Conservation (phyloP, 225 moss, liverwort and hornwort species). For the Asterella californica region DNA sequence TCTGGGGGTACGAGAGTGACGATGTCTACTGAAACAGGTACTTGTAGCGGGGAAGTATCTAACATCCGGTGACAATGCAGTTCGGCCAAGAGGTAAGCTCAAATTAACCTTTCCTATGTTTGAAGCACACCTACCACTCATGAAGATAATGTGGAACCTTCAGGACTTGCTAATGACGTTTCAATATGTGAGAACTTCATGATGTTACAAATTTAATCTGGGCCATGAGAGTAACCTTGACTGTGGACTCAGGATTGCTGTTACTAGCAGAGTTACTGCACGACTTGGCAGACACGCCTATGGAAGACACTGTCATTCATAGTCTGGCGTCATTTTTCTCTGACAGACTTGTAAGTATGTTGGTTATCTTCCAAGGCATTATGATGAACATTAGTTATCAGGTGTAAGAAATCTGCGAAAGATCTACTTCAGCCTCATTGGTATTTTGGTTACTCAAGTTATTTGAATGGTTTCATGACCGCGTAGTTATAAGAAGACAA, state of each 20-base stretch:
- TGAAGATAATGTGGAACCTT: neutral
- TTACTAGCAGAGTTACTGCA: slow-evolving; percentile 65
- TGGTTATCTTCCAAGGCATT: neutral
- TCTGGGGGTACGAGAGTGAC: neutral
- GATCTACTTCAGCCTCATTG: too few species aligned
- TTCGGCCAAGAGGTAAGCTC: slow-evolving; percentile 64
- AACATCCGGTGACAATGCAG: slow-evolving; percentile 64
- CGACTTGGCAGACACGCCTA: slow-evolving; percentile 40
- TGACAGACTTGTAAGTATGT: slow-evolving; percentile 64
- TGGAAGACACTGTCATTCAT: slow-evolving; percentile 52
- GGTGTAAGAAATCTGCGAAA: neutral
- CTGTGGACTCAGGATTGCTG: slow-evolving; percentile 49
- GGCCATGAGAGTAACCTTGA: neutral
- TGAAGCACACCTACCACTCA: neutral
- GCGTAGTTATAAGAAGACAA: neutral
- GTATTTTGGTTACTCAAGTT: neutral
- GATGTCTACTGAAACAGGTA: slow-evolving; percentile 36
- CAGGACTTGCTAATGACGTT: neutral
- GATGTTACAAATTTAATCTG: neutral
- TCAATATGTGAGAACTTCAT: neutral
- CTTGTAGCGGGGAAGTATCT: slow-evolving; percentile 57
- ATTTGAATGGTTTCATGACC: neutral
- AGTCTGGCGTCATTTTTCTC: slow-evolving; percentile 60
- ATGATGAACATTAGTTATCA: neutral
- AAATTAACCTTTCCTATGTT: neutral